A percentile compares a stretch with the other conserved stretches of the same genome.
phyloP scores from a whole-genome alignment of 495 filamentous ascomycete species.

The Annulohypoxylon stygium region DNA sequence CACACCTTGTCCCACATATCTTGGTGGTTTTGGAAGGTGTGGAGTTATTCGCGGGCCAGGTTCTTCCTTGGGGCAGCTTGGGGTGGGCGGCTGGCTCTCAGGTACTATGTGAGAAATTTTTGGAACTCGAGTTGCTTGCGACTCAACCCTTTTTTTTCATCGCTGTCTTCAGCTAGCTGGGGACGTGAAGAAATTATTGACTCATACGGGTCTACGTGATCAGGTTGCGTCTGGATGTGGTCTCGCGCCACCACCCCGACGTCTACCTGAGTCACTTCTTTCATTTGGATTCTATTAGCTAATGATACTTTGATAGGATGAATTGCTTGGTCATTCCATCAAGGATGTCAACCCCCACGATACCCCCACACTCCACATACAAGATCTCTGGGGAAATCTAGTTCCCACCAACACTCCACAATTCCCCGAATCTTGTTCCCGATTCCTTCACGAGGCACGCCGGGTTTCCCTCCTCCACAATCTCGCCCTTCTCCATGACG shows the following conservation, averaged over 20 bases:
- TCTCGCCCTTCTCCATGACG: constrained; percentile 58
- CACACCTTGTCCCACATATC: background rate
- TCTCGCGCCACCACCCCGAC: background rate
- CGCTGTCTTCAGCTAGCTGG: constrained; percentile 18
- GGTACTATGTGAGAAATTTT: constrained; percentile 19
- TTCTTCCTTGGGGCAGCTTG: constrained; percentile 7
- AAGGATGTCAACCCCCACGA: background rate
- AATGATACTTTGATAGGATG: background rate
- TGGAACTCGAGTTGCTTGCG: constrained; percentile 5
- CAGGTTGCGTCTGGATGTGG: background rate
- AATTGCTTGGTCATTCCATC: background rate
- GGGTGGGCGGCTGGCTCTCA: background rate
- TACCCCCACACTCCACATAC: background rate
- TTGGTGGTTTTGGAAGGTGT: background rate
- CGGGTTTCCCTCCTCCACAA: constrained; percentile 60
- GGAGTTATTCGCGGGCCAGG: background rate
- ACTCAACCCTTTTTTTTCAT: constrained; percentile 39
- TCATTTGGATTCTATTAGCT: too few species aligned
- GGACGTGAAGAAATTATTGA: constrained; percentile 30
- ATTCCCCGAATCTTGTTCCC: constrained; percentile 55
- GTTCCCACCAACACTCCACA: constrained; percentile 39
- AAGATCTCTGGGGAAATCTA: background rate
- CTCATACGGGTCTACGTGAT: background rate
- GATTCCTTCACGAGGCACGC: constrained; percentile 44
- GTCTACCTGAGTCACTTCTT: background rate